Evolutionary conservation across 2,329 filamentous ascomycete genomes (phyloP), one percentile per base, ranked within the genome.

Genomic region (Chaetomium strumarium): DNA sequence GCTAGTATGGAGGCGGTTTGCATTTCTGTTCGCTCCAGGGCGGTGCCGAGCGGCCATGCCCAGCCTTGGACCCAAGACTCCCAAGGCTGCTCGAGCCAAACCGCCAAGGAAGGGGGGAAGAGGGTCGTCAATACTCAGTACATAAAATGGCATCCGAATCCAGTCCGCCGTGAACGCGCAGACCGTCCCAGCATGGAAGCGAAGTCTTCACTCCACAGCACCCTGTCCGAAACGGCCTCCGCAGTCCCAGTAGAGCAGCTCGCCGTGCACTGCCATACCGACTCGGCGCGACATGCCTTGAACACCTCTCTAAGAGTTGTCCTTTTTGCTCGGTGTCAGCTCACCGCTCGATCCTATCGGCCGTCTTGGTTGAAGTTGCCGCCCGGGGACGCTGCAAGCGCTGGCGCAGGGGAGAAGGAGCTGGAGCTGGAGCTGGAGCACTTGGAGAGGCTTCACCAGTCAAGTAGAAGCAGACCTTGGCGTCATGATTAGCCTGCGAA

Each of bases 141-240:
- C n/a, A n/a, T 46, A 55, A 52, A 57, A 57, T 57, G 55, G 46
- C 50, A 24, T 41, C 40, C 44, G 37, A 13, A 14, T 49, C 55
- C 46, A 34, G 44, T 11, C 33, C 31, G 36, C 17, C 17, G 39
- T 31, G 46, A 31, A n/a, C 24, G n/a, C 10, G 17, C 20, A 41
- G 13, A 29, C n/a, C 6, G 13, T 30, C 13, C 6, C 29, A 14
- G 31, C 31, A 16, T 24, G 24, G 24, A 24, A 24, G 24, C n/a
- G 24, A 24, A 24, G 24, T 24, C 24, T 24, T 24, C 24, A 7
- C 24, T 24, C 7, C 24, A 16, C 17, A n/a, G 17, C 31, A 20
- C 11, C 17, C n/a, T 31, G 43, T 10, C 13, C 30, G 17, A 36
- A 37, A 46, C 43, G 17, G 7, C 43, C 36, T 37, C 43, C n/a